Percentiles rank a stretch among this genome's conserved stretches.
phyloP scores from a whole-genome alignment of 176 grass and related monocot genomes.

The Cenchrus purpureus region DNA sequence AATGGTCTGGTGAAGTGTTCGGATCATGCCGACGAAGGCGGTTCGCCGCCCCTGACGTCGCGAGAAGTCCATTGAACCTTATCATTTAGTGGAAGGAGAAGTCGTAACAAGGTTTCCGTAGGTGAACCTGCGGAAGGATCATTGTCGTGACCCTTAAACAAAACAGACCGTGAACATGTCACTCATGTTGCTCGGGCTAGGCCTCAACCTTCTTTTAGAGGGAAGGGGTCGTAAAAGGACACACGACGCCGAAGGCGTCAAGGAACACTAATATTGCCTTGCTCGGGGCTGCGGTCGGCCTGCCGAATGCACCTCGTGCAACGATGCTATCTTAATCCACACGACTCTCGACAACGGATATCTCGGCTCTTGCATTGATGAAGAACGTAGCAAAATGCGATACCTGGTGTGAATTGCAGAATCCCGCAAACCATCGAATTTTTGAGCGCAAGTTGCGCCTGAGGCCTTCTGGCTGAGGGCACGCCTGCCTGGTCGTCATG shows the following conservation, averaged over 20 bases:
- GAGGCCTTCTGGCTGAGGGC: conserved; percentile 50
- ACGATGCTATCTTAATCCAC: not conserved
- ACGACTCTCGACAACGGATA: conserved; percentile 68
- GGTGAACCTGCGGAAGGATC: conserved; percentile 64
- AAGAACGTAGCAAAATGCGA: conserved; percentile 76
- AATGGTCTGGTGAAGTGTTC: too few species aligned
- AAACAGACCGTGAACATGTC: too few species aligned
- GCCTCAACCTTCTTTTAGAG: not conserved
- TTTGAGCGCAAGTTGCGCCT: conserved; percentile 82
- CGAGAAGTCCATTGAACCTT: conserved; percentile 17
- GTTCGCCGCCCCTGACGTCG: too few species aligned
- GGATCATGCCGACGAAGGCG: too few species aligned
- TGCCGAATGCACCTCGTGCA: not conserved
- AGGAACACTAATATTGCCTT: not conserved
- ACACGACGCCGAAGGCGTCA: not conserved
- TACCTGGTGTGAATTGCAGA: conserved; percentile 80
- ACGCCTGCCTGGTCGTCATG: conserved; percentile 31
- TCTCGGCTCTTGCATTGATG: conserved; percentile 60
- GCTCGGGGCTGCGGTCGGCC: not conserved
- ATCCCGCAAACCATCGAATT: conserved; percentile 76
- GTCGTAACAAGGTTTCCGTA: conserved; percentile 74
- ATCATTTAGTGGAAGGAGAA: conserved; percentile 71
- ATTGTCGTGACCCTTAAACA: conserved; percentile 18
- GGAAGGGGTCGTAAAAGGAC: not conserved
- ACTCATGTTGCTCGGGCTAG: not conserved